Evolutionary conservation across 768 basidiomycete genomes (phyloP), one percentile per base, ranked within the genome.

Genomic region (Xanthoconium stramineum): DNA sequence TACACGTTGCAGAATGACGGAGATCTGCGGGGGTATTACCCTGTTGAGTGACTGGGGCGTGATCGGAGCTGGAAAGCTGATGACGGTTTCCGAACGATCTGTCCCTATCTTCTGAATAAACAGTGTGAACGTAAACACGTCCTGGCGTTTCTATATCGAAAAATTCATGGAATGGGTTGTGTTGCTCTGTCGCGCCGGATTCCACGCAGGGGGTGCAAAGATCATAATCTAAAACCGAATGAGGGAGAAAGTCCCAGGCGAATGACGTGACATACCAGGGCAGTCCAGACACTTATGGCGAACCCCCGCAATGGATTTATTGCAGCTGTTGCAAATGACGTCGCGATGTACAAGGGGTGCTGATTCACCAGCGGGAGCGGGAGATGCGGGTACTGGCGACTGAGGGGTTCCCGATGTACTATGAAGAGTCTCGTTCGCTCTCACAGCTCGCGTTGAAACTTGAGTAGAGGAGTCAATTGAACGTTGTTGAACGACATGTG

Each of bases 261-360:
- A 8, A 59, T 19, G 20, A 39, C 32, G 42, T 5, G 45, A 71
- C 78, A 50, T 66, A 89, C 88, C 78, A 47, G 78, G 75, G 68
- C 91, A 93, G 61, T 90, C 86, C 20, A 90, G 70, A 64, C 91
- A 94, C 70, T 93, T 94, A 69, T 90, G 85, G 43, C 92, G 78
- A 52, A 83, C 67, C 12, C 91, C 91, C 53, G 79, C 73, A 38
- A 93, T 76, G 5, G 70, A 78, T 20, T 70, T 61, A 6, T 77
- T 60, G 69, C 91, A 94, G 15, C 61, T 62, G 68, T 94, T 88
- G 68, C 91, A 94, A 10, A 76, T 45, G n/a, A 90, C 72, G 30
- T 80, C 80, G 33, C 49, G 65, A 66, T 91, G 88, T 38, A 85
- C 60, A 28, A 56, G 11, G n/a, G 36, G 39, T n/a, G 37, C 28